Conservation (phyloP, 2,329 filamentous ascomycete genomes). For the Monosporascus sp. region DNA sequence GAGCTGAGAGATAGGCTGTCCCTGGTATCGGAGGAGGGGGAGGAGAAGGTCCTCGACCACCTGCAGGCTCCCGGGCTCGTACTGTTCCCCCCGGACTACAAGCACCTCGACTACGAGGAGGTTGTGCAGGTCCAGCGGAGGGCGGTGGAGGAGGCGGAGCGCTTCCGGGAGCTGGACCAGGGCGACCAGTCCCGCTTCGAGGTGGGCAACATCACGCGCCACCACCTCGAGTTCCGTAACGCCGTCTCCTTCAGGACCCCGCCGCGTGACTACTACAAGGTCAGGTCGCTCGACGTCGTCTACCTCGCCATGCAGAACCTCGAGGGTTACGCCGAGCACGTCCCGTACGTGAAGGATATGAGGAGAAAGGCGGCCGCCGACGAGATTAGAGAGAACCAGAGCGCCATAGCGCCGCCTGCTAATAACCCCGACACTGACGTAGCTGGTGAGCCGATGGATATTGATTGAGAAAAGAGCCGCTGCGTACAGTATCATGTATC, state of each 20-base stretch:
- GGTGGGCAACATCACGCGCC: slow-evolving; percentile 6
- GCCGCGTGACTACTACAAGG: slow-evolving; percentile 16
- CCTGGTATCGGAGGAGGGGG: not conserved
- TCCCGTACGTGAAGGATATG: not conserved
- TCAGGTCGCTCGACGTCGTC: slow-evolving; percentile 11
- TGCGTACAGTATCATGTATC: no score
- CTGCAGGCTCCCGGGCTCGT: not conserved
- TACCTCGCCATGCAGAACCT: slow-evolving; percentile 10
- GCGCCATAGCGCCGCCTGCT: not conserved
- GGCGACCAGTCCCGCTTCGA: slow-evolving; percentile 6
- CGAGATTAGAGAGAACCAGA: not conserved
- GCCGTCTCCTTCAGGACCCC: slow-evolving; percentile 6
- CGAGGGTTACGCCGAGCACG: not conserved
- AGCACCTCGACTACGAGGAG: not conserved
- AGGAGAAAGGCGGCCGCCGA: not conserved
- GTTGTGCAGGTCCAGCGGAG: not conserved
- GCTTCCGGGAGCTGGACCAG: not conserved
- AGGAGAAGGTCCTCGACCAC: not conserved
- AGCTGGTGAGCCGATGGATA: not conserved
- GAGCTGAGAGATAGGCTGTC: not conserved
- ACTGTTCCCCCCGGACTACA: not conserved
- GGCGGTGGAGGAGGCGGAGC: not conserved
- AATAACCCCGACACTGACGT: not conserved
- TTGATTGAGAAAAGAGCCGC: not conserved
- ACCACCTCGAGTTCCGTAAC: slow-evolving; percentile 5